Evolutionary conservation across 1,284 basidiomycete genomes (phyloP).

Genomic region (Ustilago nuda): DNA sequence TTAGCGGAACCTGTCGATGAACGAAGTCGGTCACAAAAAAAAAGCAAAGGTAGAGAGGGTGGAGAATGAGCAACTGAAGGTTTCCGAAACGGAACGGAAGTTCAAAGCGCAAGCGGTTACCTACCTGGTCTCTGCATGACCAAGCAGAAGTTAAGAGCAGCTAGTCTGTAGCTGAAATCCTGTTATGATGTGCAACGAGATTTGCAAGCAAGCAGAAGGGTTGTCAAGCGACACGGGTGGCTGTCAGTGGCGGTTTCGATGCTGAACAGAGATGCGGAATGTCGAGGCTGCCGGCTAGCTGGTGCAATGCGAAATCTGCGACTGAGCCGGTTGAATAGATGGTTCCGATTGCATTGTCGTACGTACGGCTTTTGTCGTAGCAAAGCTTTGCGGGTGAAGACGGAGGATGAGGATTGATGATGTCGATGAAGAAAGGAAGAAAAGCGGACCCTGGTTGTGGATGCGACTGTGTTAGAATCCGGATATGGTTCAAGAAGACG

Average conservation of each 20-base stretch:
- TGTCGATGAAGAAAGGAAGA: conserved; percentile 12
- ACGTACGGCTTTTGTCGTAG: conserved; percentile 32
- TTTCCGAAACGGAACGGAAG: not conserved
- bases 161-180: conserved; percentile 11
- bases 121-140: conserved; percentile 52
- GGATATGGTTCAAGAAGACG: conserved; percentile 25
- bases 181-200: not conserved
- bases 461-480: conserved; percentile 33
- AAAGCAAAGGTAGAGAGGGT: not conserved
- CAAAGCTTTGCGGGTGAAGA: conserved; percentile 11
- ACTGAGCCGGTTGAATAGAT: not conserved
- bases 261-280: conserved; percentile 9
- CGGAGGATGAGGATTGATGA: conserved; percentile 3
- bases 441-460: conserved; percentile 17
- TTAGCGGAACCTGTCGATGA: conserved; percentile 32
- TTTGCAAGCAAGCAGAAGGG: not conserved
- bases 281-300: not conserved
- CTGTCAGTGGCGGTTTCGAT: conserved; percentile 17
- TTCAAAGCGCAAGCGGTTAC: conserved; percentile 1
- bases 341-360: not conserved
- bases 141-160: conserved; percentile 26
- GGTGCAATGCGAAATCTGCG: not conserved
- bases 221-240: not conserved
- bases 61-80: not conserved
- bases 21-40: not conserved